These are phyloP conservation scores for Phaeosphaeriaceae sp. DNA, from an alignment of 2,329 filamentous ascomycete species.

Conservation along the genomic window DNA sequence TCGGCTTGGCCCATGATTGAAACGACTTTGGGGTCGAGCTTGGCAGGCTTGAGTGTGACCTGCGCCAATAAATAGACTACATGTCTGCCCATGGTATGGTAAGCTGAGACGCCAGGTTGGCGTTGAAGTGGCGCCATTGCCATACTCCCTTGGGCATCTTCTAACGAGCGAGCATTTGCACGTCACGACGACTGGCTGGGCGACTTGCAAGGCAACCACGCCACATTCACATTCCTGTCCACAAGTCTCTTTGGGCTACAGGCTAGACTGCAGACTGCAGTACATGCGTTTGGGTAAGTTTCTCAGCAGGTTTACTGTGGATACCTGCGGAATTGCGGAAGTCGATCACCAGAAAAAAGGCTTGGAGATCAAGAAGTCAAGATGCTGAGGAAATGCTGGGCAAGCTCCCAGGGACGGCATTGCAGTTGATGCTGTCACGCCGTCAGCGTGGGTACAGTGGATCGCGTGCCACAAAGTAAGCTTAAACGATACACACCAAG, in stretches of 20 bases:
- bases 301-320: too few species aligned
- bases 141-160: constrained; percentile 27
- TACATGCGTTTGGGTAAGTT: too few species aligned
- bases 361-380: constrained; percentile 2
- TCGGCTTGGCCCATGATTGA: constrained; percentile 37
- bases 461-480: constrained; percentile 42
- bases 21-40: constrained; percentile 41
- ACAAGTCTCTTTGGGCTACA: too few species aligned
- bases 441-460: constrained; percentile 37
- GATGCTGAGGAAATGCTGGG: neutral
- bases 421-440: constrained; percentile 17
- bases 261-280: too few species aligned
- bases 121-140: constrained; percentile 18
- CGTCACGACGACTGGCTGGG: constrained; percentile 12
- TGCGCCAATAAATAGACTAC: constrained; percentile 40
- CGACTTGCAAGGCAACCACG: constrained; percentile 1
- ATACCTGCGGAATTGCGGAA: neutral
- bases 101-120: constrained; percentile 37
- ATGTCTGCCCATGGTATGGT: constrained; percentile 39
- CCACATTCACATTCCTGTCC: neutral
- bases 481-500: constrained; percentile 42
- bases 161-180: constrained; percentile 21
- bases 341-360: neutral
- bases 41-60: constrained; percentile 43
- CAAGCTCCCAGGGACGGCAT: neutral